Evolutionary conservation across 768 basidiomycete genomes (phyloP), one percentile per base, ranked within the genome.

Genomic region (Pulveroboletus sp.): DNA sequence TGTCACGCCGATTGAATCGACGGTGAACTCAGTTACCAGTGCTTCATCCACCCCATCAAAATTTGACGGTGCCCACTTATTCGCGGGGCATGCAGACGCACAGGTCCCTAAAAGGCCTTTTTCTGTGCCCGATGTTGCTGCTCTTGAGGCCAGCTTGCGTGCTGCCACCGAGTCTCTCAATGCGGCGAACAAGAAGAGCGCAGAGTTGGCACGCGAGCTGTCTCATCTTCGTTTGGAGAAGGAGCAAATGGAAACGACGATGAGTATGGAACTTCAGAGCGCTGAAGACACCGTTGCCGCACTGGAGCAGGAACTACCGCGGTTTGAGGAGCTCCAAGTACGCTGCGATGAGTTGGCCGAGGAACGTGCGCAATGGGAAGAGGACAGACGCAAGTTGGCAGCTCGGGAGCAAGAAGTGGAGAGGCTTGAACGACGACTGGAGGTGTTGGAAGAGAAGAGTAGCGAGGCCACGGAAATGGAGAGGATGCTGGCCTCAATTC

Each of bases 31-130:
- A 0, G 67, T 69, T 18, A 69, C 73, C 26, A 76, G 74, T 39
- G 54, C 67, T 12, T 67, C 72, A 3, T 71, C 76, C 1, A 67
- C 75, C 11, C 70, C 79, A 6, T 70, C 76, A n/a, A 81, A 80
- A 35, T 93, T 93, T 63, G 88, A 89, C 47, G 89, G 89, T 11
- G 81, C 85, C 0, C 89, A 92, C 69, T 73, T 93, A 46, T 92
- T 92, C 56, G 88, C 92, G 0, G 90, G 91, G 0, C 86, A 92
- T 56, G 81, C 78, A 4, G 77, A 82, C 39, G 78, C 87, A 5
- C 69, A 86, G 15, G 71, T 86, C 0, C 71, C 71, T 28, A 66
- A 74, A 37, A 71, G 73, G 3, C 69, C 77, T 0, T 72, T 76
- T 27, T 67, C 76, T 10, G 68, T 75, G 12, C 57, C 59, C 18